Evolutionary conservation across 78 protist species (phyloP).

Genomic region (Parvularia atlantis): DNA sequence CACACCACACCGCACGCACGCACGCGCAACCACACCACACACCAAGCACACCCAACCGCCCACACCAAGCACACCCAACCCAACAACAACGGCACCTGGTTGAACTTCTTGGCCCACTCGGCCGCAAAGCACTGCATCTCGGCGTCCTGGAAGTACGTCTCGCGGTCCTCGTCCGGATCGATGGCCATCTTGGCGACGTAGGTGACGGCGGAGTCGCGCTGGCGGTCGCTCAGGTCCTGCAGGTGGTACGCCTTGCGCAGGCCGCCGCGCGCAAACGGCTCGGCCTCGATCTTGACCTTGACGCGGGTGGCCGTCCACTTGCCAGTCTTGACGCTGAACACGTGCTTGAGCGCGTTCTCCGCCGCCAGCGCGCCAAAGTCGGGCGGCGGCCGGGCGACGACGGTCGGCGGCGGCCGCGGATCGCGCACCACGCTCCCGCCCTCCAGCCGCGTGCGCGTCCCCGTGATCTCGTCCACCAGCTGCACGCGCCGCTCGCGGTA

Average conservation of each 20-base stretch:
- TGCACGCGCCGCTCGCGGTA: not conserved
- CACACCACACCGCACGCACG: no score
- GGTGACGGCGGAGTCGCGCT: not conserved
- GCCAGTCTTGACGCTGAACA: not conserved
- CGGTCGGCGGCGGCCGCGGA: no score
- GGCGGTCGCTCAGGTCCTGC: not conserved
- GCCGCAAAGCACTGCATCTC: slow-evolving; percentile 22
- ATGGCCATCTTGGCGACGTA: not conserved
- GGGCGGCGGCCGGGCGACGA: not conserved
- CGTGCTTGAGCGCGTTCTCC: not conserved
- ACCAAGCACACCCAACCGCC: no score
- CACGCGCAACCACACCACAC: no score
- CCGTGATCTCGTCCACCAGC: not conserved
- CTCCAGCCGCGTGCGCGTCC: not conserved
- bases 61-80: no score
- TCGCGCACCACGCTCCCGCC: no score
- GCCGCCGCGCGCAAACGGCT: slow-evolving; percentile 40
- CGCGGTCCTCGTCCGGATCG: not conserved
- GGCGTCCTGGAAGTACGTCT: slow-evolving; percentile 18
- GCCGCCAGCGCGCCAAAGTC: not conserved
- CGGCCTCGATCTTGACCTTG: not conserved
- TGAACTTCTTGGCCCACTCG: no score
- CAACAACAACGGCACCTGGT: no score
- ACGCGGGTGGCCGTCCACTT: not conserved
- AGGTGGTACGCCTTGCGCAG: slow-evolving; percentile 24